phyloP scores from a whole-genome alignment of 768 basidiomycete genomes.

The Pleurotus giganteus region DNA sequence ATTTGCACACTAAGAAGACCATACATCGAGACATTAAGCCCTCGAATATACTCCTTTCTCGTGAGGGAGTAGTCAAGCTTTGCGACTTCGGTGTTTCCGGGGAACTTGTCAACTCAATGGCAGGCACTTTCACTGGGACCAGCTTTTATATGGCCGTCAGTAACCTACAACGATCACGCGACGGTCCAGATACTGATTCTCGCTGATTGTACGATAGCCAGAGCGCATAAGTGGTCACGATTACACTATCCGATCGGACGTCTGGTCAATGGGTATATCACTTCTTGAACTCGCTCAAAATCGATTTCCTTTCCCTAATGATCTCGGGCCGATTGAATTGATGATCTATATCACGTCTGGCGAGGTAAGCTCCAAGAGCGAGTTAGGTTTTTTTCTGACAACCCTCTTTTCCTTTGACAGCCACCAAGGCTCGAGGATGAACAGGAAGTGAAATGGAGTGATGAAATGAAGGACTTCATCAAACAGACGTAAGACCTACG shows the following conservation, averaged over 20 bases:
- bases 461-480: constrained; percentile 91
- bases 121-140: constrained; percentile 96
- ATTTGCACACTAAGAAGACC: constrained; percentile 86
- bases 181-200: constrained; percentile 13
- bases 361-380: constrained; percentile 45
- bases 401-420: constrained; percentile 32
- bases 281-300: constrained; percentile 93
- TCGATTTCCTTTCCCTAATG: constrained; percentile 91
- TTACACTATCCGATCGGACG: constrained; percentile 94
- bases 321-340: constrained; percentile 91
- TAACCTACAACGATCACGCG: constrained; percentile 16
- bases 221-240: constrained; percentile 91
- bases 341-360: constrained; percentile 86
- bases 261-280: constrained; percentile 97
- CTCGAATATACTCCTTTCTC: constrained; percentile 87
- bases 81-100: constrained; percentile 98
- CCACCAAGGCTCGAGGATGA: constrained; percentile 84
- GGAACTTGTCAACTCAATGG: constrained; percentile 85
- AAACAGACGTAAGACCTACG: constrained; percentile 63
- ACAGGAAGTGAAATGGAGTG: constrained; percentile 65
- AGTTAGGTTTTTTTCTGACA: constrained; percentile 11
- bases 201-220: constrained; percentile 49
- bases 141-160: constrained; percentile 98
- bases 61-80: constrained; percentile 87
- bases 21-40: constrained; percentile 98